Evolutionary conservation across 495 filamentous ascomycete species (phyloP), one percentile per base, ranked within the genome.

Genomic region (Neurospora pannonica): DNA sequence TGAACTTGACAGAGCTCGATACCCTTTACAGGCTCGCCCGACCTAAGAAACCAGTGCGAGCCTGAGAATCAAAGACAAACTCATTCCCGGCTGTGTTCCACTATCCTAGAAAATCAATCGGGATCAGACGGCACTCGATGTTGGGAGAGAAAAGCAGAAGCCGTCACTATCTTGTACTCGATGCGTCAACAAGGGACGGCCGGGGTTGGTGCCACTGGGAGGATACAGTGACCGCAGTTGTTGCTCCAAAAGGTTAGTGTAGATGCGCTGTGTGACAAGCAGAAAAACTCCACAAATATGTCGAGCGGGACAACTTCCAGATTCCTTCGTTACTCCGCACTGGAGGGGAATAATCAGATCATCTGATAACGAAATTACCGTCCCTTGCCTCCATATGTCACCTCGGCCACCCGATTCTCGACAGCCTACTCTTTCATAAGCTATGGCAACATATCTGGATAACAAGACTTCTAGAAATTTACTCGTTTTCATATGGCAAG

Each of bases 401-500:
- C 34, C 38, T 28, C 24, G 40, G 38, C 28, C 19, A 43, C 28
- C 38, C 21, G 0, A 38, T 5, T 37, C 36, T 38, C 3, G 2
- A 37, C 3, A 62, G 13, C 24, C 13, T 54, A 71, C 31, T 62
- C 37, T 71, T 62, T 70, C n/a, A n/a, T n/a, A 74, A 67, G 21
- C 24, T 21, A 2, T 70, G 15, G 2, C 42, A 43, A n/a, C 21
- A 13, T 70, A 38, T 70, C 39, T 70, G 38, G 73, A 7, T n/a
- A 37, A 28, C 24, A 28, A 28, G 10, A 60, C 48, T 67, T 67
- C 6, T 67, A 2, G 15, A 36, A 0, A 34, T 19, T 48, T 72
- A 77, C 54, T 84, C 76, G 60, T 86, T 93, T 78, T 92, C 91
- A 84, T 87, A 96, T 78, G 89, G 85, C 82, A 95, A 79, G 0